These are phyloP conservation scores for Fonsecaea erecta DNA, from an alignment of 2,329 filamentous ascomycete genomes.

Conservation along the genomic window DNA sequence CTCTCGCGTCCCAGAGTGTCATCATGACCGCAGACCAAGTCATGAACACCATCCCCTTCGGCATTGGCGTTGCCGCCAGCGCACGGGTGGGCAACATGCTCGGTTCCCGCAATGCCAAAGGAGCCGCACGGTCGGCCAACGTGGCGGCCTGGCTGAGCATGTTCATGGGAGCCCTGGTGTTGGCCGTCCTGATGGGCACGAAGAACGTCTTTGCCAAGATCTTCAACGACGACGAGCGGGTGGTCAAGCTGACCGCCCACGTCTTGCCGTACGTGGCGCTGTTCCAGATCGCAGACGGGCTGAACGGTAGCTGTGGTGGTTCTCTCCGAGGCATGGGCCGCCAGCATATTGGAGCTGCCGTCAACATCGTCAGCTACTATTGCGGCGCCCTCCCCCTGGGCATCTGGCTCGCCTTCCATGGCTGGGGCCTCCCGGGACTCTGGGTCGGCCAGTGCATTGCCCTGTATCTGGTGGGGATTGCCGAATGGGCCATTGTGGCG, in stretches of 20 bases:
- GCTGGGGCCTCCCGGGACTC: slow-evolving; percentile 78
- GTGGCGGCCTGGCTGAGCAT: slow-evolving; percentile 75
- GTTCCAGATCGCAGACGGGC: slow-evolving; percentile 86
- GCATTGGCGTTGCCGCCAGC: slow-evolving; percentile 79
- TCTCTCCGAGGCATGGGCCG: slow-evolving; percentile 80
- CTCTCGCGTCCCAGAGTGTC: slow-evolving; percentile 80
- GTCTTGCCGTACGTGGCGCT: slow-evolving; percentile 86
- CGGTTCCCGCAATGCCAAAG: slow-evolving; percentile 67
- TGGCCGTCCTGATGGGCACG: slow-evolving; percentile 70
- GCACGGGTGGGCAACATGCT: slow-evolving; percentile 79
- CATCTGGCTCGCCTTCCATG: slow-evolving; percentile 82
- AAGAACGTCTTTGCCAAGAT: slow-evolving; percentile 75
- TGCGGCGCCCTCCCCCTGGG: slow-evolving; percentile 78
- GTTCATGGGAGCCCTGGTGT: slow-evolving; percentile 68
- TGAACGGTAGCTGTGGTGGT: slow-evolving; percentile 84
- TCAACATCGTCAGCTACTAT: slow-evolving; percentile 85
- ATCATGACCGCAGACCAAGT: slow-evolving; percentile 90
- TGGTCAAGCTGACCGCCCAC: slow-evolving; percentile 73
- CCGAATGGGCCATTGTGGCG: slow-evolving; percentile 81
- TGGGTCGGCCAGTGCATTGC: slow-evolving; percentile 86
- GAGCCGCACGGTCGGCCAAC: slow-evolving; percentile 74
- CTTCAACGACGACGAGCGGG: slow-evolving; percentile 77
- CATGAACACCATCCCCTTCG: slow-evolving; percentile 84
- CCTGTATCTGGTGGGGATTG: slow-evolving; percentile 74
- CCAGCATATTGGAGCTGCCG: slow-evolving; percentile 80